phyloP scores from a whole-genome alignment of 1,284 basidiomycete genomes.

The Sanguinoderma infundibulare region DNA sequence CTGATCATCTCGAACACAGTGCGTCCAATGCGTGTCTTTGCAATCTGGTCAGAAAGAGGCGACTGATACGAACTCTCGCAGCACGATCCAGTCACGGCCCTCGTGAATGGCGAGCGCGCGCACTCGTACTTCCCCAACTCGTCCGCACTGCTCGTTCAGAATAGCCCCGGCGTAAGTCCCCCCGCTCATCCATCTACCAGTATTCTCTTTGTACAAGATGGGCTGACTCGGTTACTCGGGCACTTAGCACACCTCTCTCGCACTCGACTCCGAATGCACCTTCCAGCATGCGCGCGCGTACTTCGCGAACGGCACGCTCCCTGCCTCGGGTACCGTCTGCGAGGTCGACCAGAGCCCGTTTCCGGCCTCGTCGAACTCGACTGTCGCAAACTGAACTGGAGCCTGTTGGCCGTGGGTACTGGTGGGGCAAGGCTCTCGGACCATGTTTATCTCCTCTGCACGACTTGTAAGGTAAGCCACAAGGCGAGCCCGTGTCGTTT shows the following conservation, averaged over 20 bases:
- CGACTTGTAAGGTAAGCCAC: too few relatives aligned
- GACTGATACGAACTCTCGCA: neutral
- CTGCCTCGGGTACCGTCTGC: slow-evolving; percentile 31
- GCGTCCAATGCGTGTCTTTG: neutral
- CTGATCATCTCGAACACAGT: slow-evolving; percentile 35
- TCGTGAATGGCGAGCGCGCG: slow-evolving; percentile 28
- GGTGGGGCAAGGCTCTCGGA: too few relatives aligned
- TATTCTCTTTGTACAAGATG: too few relatives aligned
- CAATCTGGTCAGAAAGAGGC: neutral
- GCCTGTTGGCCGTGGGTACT: too few relatives aligned
- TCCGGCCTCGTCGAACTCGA: neutral
- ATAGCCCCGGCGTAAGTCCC: slow-evolving; percentile 35
- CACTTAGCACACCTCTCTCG: slow-evolving; percentile 26
- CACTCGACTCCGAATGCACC: slow-evolving; percentile 31
- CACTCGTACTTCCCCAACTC: slow-evolving; percentile 28
- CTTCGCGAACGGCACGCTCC: slow-evolving; percentile 34
- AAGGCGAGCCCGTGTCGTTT: too few relatives aligned
- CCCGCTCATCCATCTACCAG: too few relatives aligned
- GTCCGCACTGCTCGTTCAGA: slow-evolving; percentile 30
- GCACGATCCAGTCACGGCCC: slow-evolving; percentile 34
- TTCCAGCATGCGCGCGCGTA: slow-evolving; percentile 22
- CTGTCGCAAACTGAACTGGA: too few relatives aligned
- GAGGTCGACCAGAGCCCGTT: slow-evolving; percentile 29
- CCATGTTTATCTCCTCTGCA: too few relatives aligned
- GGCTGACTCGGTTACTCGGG: neutral